Evolutionary conservation across 2,329 filamentous ascomycete genomes (phyloP).

Genomic region (Alternaria consortialis): DNA sequence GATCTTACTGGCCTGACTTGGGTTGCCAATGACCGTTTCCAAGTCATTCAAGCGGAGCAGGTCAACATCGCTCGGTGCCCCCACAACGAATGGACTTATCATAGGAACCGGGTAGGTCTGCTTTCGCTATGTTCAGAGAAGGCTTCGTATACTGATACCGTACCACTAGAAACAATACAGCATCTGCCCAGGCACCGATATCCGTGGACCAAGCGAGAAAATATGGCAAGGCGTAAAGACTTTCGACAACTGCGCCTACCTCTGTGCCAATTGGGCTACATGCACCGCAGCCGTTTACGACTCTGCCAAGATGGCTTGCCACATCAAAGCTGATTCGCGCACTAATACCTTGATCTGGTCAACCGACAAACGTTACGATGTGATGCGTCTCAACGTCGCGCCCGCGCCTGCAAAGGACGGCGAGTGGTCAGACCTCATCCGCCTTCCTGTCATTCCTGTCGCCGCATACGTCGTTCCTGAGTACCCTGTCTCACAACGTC

Average conservation of each 20-base stretch:
- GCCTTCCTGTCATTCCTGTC: slow-evolving; percentile 40
- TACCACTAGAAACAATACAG: slow-evolving; percentile 28
- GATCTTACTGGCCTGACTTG: slow-evolving; percentile 26
- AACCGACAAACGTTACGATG: slow-evolving; percentile 38
- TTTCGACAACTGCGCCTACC: slow-evolving; percentile 33
- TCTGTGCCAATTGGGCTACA: slow-evolving; percentile 28
- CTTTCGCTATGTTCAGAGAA: neutral
- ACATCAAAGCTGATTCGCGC: slow-evolving; percentile 36
- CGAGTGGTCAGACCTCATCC: slow-evolving; percentile 38
- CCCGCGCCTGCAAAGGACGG: slow-evolving; percentile 27
- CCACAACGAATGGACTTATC: slow-evolving; percentile 29
- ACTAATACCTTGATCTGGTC: slow-evolving; percentile 38
- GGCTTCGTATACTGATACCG: neutral
- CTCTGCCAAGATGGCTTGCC: slow-evolving; percentile 22
- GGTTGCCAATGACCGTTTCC: slow-evolving; percentile 30
- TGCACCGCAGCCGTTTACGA: slow-evolving; percentile 38
- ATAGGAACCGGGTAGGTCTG: slow-evolving; percentile 25
- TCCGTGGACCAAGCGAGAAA: slow-evolving; percentile 31
- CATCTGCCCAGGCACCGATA: slow-evolving; percentile 36
- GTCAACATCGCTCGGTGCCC: slow-evolving; percentile 37
- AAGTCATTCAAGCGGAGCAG: slow-evolving; percentile 35
- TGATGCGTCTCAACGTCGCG: slow-evolving; percentile 28
- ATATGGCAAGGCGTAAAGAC: slow-evolving; percentile 20
- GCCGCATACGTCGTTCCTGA: slow-evolving; percentile 40
- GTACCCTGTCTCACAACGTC: slow-evolving; percentile 29